Evolutionary conservation across 257 asterid genomes (phyloP), one percentile per base, ranked within the genome.

Genomic region (Lycium barbarum): DNA sequence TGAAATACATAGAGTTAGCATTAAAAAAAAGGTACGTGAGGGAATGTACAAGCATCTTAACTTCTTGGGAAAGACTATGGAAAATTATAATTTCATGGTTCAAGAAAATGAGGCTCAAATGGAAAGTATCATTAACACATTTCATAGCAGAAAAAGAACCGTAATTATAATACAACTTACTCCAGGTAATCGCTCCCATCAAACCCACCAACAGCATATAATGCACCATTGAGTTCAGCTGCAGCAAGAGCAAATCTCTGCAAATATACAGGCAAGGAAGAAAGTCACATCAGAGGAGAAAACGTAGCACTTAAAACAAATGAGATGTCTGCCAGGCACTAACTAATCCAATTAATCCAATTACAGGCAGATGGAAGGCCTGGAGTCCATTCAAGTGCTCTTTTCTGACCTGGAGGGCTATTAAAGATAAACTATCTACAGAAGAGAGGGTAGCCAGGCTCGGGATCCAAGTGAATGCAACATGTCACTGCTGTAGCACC

Each of bases 191-290:
- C 86, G 40, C 17, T 59, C 79, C 94, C 98, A 58, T 93, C 93
- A 84, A 73, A 93, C 86, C 98, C 98, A 63, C 98, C 98, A 85
- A 92, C 95, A 85, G 94, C 96, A 82, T 95, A 95, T 63, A 95
- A 65, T 47, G 91, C 96, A 72, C 98, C 98, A 86, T 93, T 93
- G 86, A 92, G 92, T 87, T 91, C 95, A 79, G 90, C 95, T 26
- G 96, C 97, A 84, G 95, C 93, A 87, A 93, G 93, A 86, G 96
- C 92, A 90, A 91, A 91, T 79, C 98, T 89, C 99, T 95, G 91
- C 79, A 81, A 35, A 82, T 47, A 47, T 18, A 66, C 62, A 79
- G 78, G 62, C 49, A 83, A 72, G 36, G 80, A 76, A 81, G 51
- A 80, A 80, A 12, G 9, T 20, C 81, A 80, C 17, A 36, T 80